These are phyloP conservation scores for Scalesia atractyloides DNA, from an alignment of 129 eudicot species.

Conservation along the genomic window DNA sequence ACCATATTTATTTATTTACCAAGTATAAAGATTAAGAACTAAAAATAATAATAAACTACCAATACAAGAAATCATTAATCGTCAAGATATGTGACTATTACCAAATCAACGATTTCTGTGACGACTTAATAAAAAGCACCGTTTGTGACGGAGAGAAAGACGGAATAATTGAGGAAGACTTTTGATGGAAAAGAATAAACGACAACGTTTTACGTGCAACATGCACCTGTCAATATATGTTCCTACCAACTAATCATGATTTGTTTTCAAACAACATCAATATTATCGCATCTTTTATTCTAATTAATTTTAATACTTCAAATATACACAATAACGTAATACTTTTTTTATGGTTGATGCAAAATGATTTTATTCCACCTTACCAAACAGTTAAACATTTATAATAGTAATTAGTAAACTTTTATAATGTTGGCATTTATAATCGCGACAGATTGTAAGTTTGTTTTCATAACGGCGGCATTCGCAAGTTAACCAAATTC, in stretches of 20 bases:
- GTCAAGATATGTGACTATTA: background rate
- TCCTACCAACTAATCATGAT: conserved; percentile 7
- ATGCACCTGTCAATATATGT: conserved; percentile 26
- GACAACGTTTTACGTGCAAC: conserved; percentile 23
- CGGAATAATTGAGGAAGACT: conserved; percentile 32
- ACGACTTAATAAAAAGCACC: background rate
- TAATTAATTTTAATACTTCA: background rate
- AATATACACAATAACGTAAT: background rate
- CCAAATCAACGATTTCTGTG: background rate
- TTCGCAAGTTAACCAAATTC: background rate
- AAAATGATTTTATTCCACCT: background rate
- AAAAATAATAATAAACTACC: background rate
- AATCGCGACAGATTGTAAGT: too few species aligned
- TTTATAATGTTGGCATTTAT: too few species aligned
- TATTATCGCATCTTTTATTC: background rate
- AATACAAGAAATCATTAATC: background rate
- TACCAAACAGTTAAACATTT: too few species aligned
- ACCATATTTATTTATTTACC: too few species aligned
- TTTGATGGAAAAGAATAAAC: conserved; percentile 18
- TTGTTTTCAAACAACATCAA: background rate
- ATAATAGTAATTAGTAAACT: too few species aligned
- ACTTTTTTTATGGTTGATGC: background rate
- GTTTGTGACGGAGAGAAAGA: conserved; percentile 17
- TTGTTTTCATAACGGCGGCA: background rate
- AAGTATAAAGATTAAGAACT: too few species aligned